A percentile compares a stretch with the other conserved stretches of the same genome.
Evolutionary conservation across 345 rosid genomes (phyloP).

Genomic region (Raphanus raphanistrum): DNA sequence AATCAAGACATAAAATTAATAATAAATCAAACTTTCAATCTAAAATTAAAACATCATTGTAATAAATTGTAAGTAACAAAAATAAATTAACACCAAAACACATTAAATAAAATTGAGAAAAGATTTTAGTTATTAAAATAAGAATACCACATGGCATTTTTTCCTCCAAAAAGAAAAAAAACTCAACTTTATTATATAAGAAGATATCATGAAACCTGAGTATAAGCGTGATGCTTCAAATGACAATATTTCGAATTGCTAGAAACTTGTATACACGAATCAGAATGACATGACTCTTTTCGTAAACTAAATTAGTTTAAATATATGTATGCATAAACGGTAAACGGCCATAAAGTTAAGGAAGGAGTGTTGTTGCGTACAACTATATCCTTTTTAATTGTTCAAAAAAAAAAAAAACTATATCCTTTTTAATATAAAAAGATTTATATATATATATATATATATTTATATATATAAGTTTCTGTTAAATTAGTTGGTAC

Average conservation of each 20-base stretch:
- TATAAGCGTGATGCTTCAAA: background rate
- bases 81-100: too few species aligned
- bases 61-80: too few species aligned
- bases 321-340: background rate
- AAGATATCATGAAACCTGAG: background rate
- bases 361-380: slow-evolving; percentile 21
- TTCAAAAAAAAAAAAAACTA: too few species aligned
- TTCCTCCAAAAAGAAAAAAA: too few species aligned
- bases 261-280: background rate
- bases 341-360: slow-evolving; percentile 16
- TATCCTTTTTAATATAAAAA: too few species aligned
- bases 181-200: background rate
- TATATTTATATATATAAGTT: background rate
- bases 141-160: too few species aligned
- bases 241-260: background rate
- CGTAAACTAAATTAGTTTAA: background rate
- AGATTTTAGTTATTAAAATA: too few species aligned
- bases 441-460: too few species aligned
- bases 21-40: too few species aligned
- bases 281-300: background rate
- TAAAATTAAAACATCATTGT: too few species aligned
- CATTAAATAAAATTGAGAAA: too few species aligned
- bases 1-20: too few species aligned
- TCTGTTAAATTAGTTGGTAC: slow-evolving; percentile 38
- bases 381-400: background rate